phyloP scores from a whole-genome alignment of 257 asterid genomes.

The Apocynum venetum region DNA sequence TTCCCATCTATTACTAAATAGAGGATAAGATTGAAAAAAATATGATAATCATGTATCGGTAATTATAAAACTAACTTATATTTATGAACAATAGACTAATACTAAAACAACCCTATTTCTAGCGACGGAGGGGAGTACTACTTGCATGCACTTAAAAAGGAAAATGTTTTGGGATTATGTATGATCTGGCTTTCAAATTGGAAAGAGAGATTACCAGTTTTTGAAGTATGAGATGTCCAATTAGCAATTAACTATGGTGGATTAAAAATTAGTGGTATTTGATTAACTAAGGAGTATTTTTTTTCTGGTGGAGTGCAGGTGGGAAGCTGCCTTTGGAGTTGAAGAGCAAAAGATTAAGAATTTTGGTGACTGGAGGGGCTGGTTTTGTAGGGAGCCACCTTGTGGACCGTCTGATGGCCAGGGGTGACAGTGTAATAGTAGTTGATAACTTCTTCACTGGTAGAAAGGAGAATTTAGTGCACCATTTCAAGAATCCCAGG shows the following conservation, averaged over 20 bases:
- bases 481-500: constrained; percentile 58
- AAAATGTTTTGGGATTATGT: background rate
- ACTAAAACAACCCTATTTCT: too few species aligned
- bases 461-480: constrained; percentile 58
- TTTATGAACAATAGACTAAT: too few species aligned
- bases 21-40: too few species aligned
- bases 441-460: constrained; percentile 87
- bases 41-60: too few species aligned
- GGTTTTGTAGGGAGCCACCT: constrained; percentile 94
- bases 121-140: too few species aligned
- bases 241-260: background rate
- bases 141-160: too few species aligned
- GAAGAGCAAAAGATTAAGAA: constrained; percentile 56
- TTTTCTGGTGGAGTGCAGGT: constrained; percentile 37
- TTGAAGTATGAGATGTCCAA: background rate
- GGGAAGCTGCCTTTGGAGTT: constrained; percentile 63
- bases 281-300: background rate
- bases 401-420: constrained; percentile 70
- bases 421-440: constrained; percentile 82
- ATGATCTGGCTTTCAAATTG: background rate
- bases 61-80: too few species aligned
- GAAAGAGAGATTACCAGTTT: background rate
- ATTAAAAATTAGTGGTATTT: too few species aligned
- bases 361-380: constrained; percentile 89
- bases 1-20: too few species aligned